Base-by-base conservation (phyloP, 2,329 filamentous ascomycete species). In the Curvularia lunata region DNA sequence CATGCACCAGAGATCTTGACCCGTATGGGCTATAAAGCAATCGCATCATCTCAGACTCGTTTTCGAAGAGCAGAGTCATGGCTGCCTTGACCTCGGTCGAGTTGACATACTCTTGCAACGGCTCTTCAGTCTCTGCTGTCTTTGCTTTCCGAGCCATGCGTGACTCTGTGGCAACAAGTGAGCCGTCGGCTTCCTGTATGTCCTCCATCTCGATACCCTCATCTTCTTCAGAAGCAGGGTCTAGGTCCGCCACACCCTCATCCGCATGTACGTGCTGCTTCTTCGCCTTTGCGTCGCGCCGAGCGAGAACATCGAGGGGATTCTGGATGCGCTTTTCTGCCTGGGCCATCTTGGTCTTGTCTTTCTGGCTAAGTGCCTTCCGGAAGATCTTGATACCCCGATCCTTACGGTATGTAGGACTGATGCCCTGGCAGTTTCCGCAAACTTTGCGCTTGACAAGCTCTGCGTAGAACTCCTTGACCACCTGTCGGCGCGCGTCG, bases 321-420 rank as follows among this genome's bases (percentile, higher is more conserved):
- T 95, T 91, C 50, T 84, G 83, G 34, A 86, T 82, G 67, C 87
- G 88, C 72, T 92, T 85, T 53, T 86, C 84, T 47, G 78, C 77
- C 65, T 90, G 86, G 3, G 87, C 84, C 90, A 96, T 96, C 61
- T 89, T 87, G 41, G 87, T 84, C 73, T 88, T 87, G 34, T 95
- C 88, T 75, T 96, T 96, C 46, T 84, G 78, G 46, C 84, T 85
- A 55, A 97, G 80, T 1, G 90, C 82, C 72, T 91, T 95, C 73
- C 94, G 89, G 77, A 98, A 99, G 52, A 99, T 92, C 77, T 98
- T 99, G 72, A 93, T 90, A 69, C 88, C 95, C 42, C 90, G 85
- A 70, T 99, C 94, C 75, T 96, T 97, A 67, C 94, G 88, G 77
- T 91, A 98, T 2, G 83, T 82, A 10, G 92, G 93, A 52, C 73